Percentiles rank a stretch among this genome's conserved stretches.
Evolutionary conservation across 2,329 filamentous ascomycete species (phyloP).

Genomic region (Pyrenochaeta sp.): DNA sequence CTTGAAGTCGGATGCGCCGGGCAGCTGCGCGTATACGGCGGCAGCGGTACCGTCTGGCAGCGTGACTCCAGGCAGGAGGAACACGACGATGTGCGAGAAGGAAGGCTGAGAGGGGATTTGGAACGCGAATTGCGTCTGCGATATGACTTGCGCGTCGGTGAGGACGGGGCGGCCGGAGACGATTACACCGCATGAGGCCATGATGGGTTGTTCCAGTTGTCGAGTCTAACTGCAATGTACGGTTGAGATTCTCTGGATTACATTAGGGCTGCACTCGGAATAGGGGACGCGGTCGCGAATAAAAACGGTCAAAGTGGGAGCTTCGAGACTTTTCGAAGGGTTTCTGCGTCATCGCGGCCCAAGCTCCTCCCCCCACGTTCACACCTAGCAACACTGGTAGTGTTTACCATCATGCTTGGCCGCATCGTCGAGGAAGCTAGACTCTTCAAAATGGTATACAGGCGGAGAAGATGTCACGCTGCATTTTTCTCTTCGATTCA

Average conservation of each 20-base stretch:
- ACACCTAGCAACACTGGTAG: background rate
- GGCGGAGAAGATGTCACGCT: too few relatives aligned
- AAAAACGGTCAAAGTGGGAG: constrained; percentile 1
- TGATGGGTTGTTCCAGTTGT: constrained; percentile 33
- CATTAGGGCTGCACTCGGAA: constrained; percentile 9
- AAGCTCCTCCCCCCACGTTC: constrained; percentile 18
- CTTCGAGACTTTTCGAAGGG: constrained; percentile 30
- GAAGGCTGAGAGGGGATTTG: constrained; percentile 69
- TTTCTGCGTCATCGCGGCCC: constrained; percentile 32
- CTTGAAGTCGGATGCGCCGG: constrained; percentile 69
- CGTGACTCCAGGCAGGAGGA: constrained; percentile 79
- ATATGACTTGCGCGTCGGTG: constrained; percentile 63
- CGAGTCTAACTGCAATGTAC: background rate
- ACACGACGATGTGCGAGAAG: constrained; percentile 82
- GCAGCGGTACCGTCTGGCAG: constrained; percentile 82
- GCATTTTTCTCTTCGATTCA: too few relatives aligned
- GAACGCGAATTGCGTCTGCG: constrained; percentile 70
- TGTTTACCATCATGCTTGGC: background rate
- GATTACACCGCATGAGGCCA: constrained; percentile 67
- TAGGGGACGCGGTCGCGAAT: constrained; percentile 2
- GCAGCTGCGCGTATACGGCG: constrained; percentile 87
- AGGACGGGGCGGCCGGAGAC: constrained; percentile 68
- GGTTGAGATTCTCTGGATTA: background rate
- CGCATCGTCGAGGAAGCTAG: too few relatives aligned
- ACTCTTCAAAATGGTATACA: too few relatives aligned